phyloP scores from a whole-genome alignment of 2,329 filamentous ascomycete genomes.

The Colletotrichum scovillei region DNA sequence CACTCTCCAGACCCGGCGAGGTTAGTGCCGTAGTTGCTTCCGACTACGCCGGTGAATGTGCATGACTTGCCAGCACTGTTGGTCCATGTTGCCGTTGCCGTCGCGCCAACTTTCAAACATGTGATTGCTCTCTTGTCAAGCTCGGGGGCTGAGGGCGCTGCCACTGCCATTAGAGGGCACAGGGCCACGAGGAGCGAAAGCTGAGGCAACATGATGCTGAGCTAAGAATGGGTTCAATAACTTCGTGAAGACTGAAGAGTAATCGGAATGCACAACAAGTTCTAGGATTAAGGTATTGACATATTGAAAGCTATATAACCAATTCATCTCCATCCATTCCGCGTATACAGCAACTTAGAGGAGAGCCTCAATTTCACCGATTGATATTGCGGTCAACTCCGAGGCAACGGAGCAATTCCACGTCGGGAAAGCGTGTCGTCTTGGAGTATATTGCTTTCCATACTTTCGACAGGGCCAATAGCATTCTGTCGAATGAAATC shows the following conservation, averaged over 20 bases:
- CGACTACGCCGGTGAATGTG: slow-evolving; percentile 56
- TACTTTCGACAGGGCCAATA: neutral
- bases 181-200: slow-evolving; percentile 26
- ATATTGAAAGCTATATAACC: neutral
- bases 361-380: slow-evolving; percentile 21
- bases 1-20: slow-evolving; percentile 55
- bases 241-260: too few relatives aligned
- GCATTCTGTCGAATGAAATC: slow-evolving; percentile 17
- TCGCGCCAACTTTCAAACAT: slow-evolving; percentile 51
- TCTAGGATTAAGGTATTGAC: neutral
- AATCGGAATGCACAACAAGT: neutral
- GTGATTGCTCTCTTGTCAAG: slow-evolving; percentile 45
- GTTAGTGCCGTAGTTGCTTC: slow-evolving; percentile 60
- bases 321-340: accelerated
- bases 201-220: slow-evolving; percentile 21
- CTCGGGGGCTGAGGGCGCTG: slow-evolving; percentile 18
- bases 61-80: slow-evolving; percentile 55
- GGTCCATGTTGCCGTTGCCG: slow-evolving; percentile 59
- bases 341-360: too few relatives aligned
- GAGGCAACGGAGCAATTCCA: slow-evolving; percentile 5
- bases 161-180: slow-evolving; percentile 24
- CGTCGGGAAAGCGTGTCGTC: slow-evolving; percentile 9
- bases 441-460: slow-evolving; percentile 4
- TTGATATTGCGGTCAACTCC: neutral
- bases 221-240: neutral